Conservation (phyloP, 1,284 basidiomycete species). For the Trametes versicolor region DNA sequence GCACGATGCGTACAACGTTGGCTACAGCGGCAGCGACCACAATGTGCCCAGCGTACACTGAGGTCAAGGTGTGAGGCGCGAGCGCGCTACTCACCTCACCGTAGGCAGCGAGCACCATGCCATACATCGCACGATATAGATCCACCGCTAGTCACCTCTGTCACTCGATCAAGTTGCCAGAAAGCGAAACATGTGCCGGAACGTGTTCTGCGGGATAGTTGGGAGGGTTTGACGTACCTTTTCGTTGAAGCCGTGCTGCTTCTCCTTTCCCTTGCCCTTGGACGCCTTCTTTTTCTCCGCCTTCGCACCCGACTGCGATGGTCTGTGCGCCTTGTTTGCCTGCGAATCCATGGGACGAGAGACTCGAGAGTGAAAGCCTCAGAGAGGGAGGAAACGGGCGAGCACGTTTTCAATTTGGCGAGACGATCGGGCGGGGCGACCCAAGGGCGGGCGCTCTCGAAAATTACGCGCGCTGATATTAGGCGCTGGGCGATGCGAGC, state of each 20-base stretch:
- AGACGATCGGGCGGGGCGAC: background rate
- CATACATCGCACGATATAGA: too few relatives aligned
- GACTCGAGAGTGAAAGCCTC: too few relatives aligned
- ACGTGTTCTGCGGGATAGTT: too few relatives aligned
- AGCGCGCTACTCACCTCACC: too few relatives aligned
- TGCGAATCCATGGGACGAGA: conserved; percentile 67
- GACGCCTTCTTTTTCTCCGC: conserved; percentile 74
- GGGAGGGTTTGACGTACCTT: conserved; percentile 67
- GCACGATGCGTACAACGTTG: too few relatives aligned
- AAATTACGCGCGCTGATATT: conserved; percentile 21
- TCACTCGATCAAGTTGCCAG: too few relatives aligned
- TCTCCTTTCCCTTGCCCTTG: conserved; percentile 69
- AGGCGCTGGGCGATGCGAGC: conserved; percentile 24
- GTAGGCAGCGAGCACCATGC: too few relatives aligned
- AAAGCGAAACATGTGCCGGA: too few relatives aligned
- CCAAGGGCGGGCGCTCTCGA: conserved; percentile 25
- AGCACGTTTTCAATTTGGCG: background rate
- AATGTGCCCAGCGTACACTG: too few relatives aligned
- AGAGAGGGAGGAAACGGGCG: conserved; percentile 9
- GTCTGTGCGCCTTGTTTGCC: conserved; percentile 82
- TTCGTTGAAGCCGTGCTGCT: conserved; percentile 85
- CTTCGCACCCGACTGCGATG: conserved; percentile 77
- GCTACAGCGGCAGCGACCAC: too few relatives aligned
- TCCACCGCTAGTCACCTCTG: too few relatives aligned
- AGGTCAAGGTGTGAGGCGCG: too few relatives aligned